Conservation (phyloP, 306 rosid species). For the Ormosia emarginata region DNA sequence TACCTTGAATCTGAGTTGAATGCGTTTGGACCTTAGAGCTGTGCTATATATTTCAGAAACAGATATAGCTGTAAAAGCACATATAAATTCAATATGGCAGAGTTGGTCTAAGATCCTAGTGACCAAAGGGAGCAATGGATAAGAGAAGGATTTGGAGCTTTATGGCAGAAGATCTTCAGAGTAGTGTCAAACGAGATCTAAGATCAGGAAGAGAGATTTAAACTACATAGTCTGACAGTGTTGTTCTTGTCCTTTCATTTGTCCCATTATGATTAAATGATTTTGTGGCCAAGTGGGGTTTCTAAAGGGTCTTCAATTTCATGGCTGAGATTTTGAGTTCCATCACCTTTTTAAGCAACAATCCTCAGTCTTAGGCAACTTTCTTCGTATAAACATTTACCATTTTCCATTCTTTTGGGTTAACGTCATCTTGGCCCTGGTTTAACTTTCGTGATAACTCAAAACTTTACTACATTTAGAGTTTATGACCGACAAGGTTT, state of each 20-base stretch:
- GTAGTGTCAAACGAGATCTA: constrained; percentile 65
- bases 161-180: constrained; percentile 45
- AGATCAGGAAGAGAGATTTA: constrained; percentile 49
- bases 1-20: constrained; percentile 67
- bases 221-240: constrained; percentile 65
- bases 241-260: constrained; percentile 34
- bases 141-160: constrained; percentile 61
- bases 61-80: constrained; percentile 74
- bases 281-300: constrained; percentile 44
- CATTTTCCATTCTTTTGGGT: constrained; percentile 16
- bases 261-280: constrained; percentile 27
- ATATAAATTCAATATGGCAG: constrained; percentile 54
- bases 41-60: constrained; percentile 54
- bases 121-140: constrained; percentile 56
- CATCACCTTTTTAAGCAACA: constrained; percentile 39
- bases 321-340: constrained; percentile 61
- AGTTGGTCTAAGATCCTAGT: constrained; percentile 54
- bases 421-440: constrained; percentile 16
- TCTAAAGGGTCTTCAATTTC: constrained; percentile 31
- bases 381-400: constrained; percentile 1
- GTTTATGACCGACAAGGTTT: constrained; percentile 8
- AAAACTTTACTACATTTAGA: constrained; percentile 14
- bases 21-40: constrained; percentile 30
- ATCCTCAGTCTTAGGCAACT: constrained; percentile 48
- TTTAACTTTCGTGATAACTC: constrained; percentile 22